phyloP scores from a whole-genome alignment of 1,284 basidiomycete species.

The Fomes fomentarius region DNA sequence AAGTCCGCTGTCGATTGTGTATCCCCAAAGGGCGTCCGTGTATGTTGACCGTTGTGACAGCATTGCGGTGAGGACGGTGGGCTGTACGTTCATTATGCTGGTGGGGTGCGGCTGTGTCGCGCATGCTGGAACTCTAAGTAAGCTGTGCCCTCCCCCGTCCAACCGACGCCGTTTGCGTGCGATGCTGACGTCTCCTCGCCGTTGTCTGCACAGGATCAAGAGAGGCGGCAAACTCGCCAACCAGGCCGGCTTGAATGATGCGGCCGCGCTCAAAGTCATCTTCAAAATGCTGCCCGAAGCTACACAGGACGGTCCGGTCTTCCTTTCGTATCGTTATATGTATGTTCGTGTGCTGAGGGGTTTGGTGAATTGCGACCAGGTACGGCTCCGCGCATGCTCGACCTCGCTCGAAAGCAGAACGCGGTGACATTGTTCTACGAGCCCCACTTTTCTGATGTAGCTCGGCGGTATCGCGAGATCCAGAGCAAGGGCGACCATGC shows the following conservation, averaged over 20 bases:
- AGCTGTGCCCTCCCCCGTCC: not conserved
- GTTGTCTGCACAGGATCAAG: no score
- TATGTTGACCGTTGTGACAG: not conserved
- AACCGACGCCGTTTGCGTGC: no score
- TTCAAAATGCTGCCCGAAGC: not conserved
- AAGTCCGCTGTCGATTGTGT: not conserved
- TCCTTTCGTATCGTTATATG: no score
- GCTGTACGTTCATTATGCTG: not conserved
- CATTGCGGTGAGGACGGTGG: not conserved
- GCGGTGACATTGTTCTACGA: not conserved
- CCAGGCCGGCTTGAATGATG: not conserved
- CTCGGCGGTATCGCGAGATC: not conserved
- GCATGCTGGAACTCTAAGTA: not conserved
- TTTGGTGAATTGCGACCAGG: no score
- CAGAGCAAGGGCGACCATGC: no score
- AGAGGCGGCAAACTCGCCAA: no score
- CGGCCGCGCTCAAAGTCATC: not conserved
- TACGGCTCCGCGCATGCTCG: no score
- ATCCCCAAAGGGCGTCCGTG: no score
- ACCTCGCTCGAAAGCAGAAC: no score
- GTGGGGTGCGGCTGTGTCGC: not conserved
- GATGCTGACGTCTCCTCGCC: conserved; percentile 1
- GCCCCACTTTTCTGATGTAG: not conserved
- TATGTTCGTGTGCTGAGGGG: no score
- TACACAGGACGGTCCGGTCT: not conserved